These are phyloP conservation scores for Drechslera avenae DNA, from an alignment of 2,329 filamentous ascomycete genomes.

Conservation along the genomic window DNA sequence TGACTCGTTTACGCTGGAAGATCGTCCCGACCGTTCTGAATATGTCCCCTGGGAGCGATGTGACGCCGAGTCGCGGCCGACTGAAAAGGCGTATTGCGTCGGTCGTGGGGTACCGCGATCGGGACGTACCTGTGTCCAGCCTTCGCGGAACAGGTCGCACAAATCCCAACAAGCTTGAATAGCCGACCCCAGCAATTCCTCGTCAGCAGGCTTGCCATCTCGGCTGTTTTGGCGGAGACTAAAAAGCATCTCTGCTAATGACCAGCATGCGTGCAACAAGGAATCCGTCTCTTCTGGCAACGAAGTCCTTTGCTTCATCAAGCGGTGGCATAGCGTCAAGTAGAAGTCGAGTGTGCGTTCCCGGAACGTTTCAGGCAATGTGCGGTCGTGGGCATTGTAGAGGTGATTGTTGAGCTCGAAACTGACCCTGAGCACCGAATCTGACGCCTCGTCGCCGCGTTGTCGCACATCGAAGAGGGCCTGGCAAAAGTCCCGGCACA, in stretches of 20 bases:
- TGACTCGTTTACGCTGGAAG: constrained; percentile 54
- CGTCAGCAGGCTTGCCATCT: constrained; percentile 74
- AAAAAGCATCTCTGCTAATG: constrained; percentile 89
- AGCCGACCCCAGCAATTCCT: constrained; percentile 83
- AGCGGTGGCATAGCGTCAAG: constrained; percentile 85
- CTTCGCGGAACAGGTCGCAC: constrained; percentile 89
- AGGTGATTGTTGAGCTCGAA: constrained; percentile 96
- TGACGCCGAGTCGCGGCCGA: constrained; percentile 38
- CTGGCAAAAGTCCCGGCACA: constrained; percentile 92
- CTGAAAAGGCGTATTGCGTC: constrained; percentile 71
- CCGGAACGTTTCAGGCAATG: constrained; percentile 81
- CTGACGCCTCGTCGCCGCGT: constrained; percentile 75
- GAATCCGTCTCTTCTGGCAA: constrained; percentile 82
- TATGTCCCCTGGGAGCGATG: constrained; percentile 37
- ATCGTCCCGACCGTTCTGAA: constrained; percentile 43
- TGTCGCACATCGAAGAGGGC: constrained; percentile 84
- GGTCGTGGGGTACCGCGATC: constrained; percentile 85
- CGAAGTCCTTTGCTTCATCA: constrained; percentile 92
- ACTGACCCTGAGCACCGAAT: constrained; percentile 88
- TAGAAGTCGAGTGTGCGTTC: constrained; percentile 94
- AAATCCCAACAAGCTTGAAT: constrained; percentile 95
- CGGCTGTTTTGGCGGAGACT: constrained; percentile 81
- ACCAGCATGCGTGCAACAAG: constrained; percentile 85
- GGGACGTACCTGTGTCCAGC: constrained; percentile 86
- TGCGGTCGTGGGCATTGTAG: constrained; percentile 87